phyloP scores from a whole-genome alignment of 176 grass and related monocot genomes.

The Aegilops umbellulata region DNA sequence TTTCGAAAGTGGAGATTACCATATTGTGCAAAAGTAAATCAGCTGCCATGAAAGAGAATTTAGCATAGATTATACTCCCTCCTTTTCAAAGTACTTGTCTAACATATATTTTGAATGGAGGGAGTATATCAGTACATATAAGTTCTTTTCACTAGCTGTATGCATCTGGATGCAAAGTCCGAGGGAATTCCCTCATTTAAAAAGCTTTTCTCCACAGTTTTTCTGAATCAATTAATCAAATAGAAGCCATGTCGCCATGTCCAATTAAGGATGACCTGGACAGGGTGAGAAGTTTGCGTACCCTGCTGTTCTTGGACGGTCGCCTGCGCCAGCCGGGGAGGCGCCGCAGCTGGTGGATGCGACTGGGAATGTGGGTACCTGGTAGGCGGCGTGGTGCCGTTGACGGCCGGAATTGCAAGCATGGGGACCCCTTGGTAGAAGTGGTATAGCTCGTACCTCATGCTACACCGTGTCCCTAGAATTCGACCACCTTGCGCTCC shows the following conservation, averaged over 20 bases:
- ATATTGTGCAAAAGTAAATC: too few relatives aligned
- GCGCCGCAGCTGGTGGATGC: neutral
- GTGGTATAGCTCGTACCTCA: slow-evolving; percentile 8
- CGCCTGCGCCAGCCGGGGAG: neutral
- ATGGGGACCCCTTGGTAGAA: slow-evolving; percentile 13
- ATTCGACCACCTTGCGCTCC: neutral
- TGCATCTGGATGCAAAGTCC: too few relatives aligned
- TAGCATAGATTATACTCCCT: too few relatives aligned
- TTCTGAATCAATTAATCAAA: too few relatives aligned
- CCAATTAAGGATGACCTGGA: neutral
- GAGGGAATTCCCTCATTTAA: too few relatives aligned
- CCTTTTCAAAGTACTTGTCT: too few relatives aligned
- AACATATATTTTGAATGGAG: too few relatives aligned
- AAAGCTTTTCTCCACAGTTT: too few relatives aligned
- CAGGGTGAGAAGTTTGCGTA: neutral
- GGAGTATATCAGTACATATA: too few relatives aligned
- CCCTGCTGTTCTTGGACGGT: neutral
- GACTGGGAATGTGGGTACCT: neutral
- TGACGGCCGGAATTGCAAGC: neutral
- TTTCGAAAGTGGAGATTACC: too few relatives aligned
- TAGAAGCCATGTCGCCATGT: neutral
- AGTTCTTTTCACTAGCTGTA: too few relatives aligned
- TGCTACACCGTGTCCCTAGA: neutral
- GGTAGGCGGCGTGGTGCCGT: neutral
- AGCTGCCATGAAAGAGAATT: too few relatives aligned